Evolutionary conservation across 2,329 filamentous ascomycete species (phyloP), one percentile per base, ranked within the genome.

Genomic region (Fusarium poae): DNA sequence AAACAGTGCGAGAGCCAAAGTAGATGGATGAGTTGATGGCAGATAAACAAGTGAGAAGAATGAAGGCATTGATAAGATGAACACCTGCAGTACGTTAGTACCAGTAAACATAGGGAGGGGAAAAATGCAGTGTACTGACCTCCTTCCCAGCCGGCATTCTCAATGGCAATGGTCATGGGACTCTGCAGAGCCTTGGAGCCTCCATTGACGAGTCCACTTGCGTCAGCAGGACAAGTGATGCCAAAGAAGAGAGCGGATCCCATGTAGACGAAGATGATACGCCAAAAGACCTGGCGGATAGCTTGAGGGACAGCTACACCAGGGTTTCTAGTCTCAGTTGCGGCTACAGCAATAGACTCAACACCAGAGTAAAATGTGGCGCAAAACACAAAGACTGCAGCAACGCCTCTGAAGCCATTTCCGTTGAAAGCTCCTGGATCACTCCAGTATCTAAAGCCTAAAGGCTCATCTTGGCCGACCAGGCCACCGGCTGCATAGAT

Each of bases 1-100:
- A 80, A 2, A 95, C 79, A 0, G 91, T 94, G 23, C 92, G 87
- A 5, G 90, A 92, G 44, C 88, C 89, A 69, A 94, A 92, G 77
- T 94, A 94, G 65, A 94, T 91, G 11, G 89, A 91, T 53, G 87
- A 89, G 79, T 94, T 94, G 70, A 91, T 86, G 20, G 91, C 90
- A 1, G 86, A 89, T 37, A 93, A 82, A 57, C 91, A 91, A 15
- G 91, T 92, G 11, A 92, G 81, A 51, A 94, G 85, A 72, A 93
- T 92, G 73, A 93, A 90, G 39, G 89, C 90, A 69, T 94, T 94
- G 80, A 94, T 91, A 2, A 94, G 84, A 74, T 94, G 88, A 1
- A 91, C 90, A 35, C 79, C 78, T 79, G 21, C 3, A 16, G 15
- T 25, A 18, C 20, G 48, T 73, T 48, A 70, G 61, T 42, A 54